Base-by-base conservation (phyloP, 306 rosid species). In the Quercus engelmannii region DNA sequence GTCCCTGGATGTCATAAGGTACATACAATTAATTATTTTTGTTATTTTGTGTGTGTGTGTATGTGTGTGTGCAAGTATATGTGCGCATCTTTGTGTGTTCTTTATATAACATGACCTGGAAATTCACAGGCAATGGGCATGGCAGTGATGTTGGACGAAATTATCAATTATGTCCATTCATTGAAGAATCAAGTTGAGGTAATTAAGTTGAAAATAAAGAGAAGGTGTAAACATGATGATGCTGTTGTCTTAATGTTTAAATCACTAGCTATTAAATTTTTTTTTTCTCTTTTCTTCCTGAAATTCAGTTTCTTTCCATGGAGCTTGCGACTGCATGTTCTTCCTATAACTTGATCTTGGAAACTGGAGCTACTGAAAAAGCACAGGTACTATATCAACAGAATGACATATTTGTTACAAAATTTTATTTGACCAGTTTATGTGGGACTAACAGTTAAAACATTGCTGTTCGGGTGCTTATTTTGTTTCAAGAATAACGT, bases 1-100 rank as follows among this genome's bases (percentile, higher is more conserved):
- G 77, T 84, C 71, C 87, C 84, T 54, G 87, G 87, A n/a, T 84
- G 87, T 54, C 73, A 76, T 25, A 76, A 79, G 84, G 87, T 84
- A 41, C 25, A 55, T 55, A 56, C 31, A 12, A 21, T 19, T 69
- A 33, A 51, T 23, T 19, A 5, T 64, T 65, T 31, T 13, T 23
- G 1, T 57, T 23, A 38, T 49, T 55, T 74, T 68, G 46, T n/a
- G 6, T 12, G 17, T 41, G 54, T 3, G 15, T n/a, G 6, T 12
- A 8, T 41, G 54, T 3, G 15, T 0, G 54, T 0, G 13, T 0
- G 54, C 5, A 49, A 10, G 71, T 26, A 59, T 59, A 19, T 14
- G 30, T 46, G 46, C 9, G 5, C 55, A 25, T 25, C 12, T 13
- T 2, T 59, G 3, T 28, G 21, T 3, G 3, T 63, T 26, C 18